Base-by-base conservation (phyloP, 148 eudicot genomes). In the Rhododendron kiyosumense region DNA sequence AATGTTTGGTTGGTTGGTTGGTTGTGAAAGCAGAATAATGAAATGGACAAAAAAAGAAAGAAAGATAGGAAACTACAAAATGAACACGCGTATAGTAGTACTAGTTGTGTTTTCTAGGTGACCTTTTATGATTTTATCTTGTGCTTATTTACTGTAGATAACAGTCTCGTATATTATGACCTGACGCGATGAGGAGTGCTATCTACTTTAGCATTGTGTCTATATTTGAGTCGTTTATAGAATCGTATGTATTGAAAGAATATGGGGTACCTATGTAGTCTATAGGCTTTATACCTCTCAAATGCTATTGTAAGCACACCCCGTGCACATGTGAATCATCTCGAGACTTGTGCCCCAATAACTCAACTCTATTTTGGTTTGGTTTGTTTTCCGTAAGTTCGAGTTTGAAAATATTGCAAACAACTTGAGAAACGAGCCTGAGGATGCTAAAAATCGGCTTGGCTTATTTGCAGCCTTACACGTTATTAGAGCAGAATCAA, bases 381-480 rank as follows among this genome's bases (percentile, higher is more conserved):
- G 34, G 4, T 65, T 11, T 9, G 32, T 26, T 26, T 26, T 26
- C 4, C 4, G 14, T 11, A 11, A 67, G 32, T 5, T 67, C 14
- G 34, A 67, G 30, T 67, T 10, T 26, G 32, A 67, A 61, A 59
- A 51, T 13, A 52, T 61, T 24, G 26, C 67, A 7, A 17, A 57
- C 28, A n/a, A 67, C 74, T 26, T 11, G 3, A 67, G 15, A 67
- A 26, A 67, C 13, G 14, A n/a, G 32, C 32, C 1, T 26, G 74
- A 26, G 34, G 74, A 67, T 26, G 1, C 74, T 26, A 67, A 11
- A 61, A 1, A 3, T 8, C 0, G 15, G 91, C 91, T 26, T 89
- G 95, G 81, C 26, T 91, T 91, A 20, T 71, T 92, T 22, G 93
- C 93, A 32, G 90, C 93, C 11, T 92, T 89, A 85, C 93, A 92